Evolutionary conservation across 148 eudicot genomes (phyloP), one percentile per base, ranked within the genome.

Genomic region (Pouteria glomerata): DNA sequence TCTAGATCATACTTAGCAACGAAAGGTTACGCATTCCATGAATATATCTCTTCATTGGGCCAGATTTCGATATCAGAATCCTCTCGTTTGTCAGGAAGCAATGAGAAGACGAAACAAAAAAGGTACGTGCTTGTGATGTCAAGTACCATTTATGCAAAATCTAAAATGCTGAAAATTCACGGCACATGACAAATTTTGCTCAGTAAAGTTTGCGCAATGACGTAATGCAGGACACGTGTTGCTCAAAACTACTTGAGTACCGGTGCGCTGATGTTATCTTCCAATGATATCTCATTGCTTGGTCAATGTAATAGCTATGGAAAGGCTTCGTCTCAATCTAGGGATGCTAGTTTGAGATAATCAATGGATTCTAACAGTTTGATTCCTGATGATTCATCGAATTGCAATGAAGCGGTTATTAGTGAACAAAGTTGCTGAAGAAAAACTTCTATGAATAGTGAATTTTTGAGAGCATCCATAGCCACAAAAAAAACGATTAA

Each of bases 61-160:
- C 96, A 81, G 64, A 94, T 94, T 63, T 91, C 93, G 56, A 86
- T 83, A 77, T 85, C 77, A 63, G 98, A 91, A 83, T 71, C 85
- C 72, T 81, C 79, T 37, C 97, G 89, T 55, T 73, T 88, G 62
- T 85, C 93, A 60, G 82, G 82, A 71, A 80, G 69, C 78, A 44
- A 74, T 53, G 82, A 78, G 29, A 83, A 74, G 33, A 76, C 81
- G 21, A 85, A 72, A 57, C 82, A 85, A 68, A 80, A 90, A 82
- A 87, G 96, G 97, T 84, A 71, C 75, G 75, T 71, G 26, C 63
- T 55, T 57, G 21, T 16, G 58, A 45, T 47, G 35, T 68, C 55
- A 69, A 71, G 23, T 45, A 15, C n/a, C 18, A 61, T 62, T 31
- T 29, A 19, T 50, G 26, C 10, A 60, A 24, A 23, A 30, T 37